Evolutionary conservation across 257 asterid species (phyloP).

Genomic region (Paulownia fortunei): DNA sequence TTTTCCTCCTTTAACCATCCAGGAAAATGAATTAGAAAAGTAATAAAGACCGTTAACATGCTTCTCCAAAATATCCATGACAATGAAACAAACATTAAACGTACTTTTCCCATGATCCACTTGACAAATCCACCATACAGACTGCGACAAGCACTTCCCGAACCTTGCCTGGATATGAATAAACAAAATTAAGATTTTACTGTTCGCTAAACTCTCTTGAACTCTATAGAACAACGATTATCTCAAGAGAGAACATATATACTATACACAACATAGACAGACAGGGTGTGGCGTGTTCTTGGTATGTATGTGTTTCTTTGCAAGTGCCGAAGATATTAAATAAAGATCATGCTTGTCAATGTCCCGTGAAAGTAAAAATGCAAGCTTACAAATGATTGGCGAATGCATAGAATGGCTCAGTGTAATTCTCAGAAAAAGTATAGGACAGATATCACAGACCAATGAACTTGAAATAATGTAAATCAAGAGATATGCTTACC

Average conservation of each 20-base stretch:
- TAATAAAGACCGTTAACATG: neutral
- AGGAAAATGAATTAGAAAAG: slow-evolving; percentile 33
- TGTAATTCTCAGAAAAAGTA: slow-evolving; percentile 5
- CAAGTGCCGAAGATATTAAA: neutral
- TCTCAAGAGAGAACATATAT: too few species aligned
- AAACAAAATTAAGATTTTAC: slow-evolving; percentile 26
- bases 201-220: slow-evolving; percentile 1
- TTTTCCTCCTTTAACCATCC: slow-evolving; percentile 65
- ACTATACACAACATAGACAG: neutral
- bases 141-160: slow-evolving; percentile 98
- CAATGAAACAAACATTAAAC: slow-evolving; percentile 27
- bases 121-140: slow-evolving; percentile 88
- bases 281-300: neutral
- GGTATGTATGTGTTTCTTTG: neutral
- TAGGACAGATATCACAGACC: slow-evolving; percentile 2
- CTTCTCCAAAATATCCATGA: neutral
- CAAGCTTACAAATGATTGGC: slow-evolving; percentile 31
- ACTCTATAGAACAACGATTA: too few species aligned
- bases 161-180: slow-evolving; percentile 48
- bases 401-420: neutral
- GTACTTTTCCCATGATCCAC: slow-evolving; percentile 98
- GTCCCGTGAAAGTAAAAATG: neutral
- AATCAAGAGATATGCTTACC: slow-evolving; percentile 49
- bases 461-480: slow-evolving; percentile 14
- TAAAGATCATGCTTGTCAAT: neutral